Base-by-base conservation (phyloP, 208 protist species). In the Trypanosoma theileri region DNA sequence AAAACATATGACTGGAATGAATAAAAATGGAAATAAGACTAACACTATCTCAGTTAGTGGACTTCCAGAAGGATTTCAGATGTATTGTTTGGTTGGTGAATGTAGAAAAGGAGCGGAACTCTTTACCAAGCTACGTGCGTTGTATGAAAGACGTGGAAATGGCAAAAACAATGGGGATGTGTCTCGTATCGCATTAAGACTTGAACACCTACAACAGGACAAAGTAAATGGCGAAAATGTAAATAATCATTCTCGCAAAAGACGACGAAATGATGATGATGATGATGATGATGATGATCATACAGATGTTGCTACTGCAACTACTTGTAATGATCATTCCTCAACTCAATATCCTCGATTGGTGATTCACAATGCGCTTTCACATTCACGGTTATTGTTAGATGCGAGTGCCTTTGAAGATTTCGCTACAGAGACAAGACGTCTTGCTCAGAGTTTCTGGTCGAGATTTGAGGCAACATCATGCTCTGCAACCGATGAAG, bases 341-440 rank as follows among this genome's bases (percentile, higher is more conserved):
- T 35, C 28, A 35, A 35, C 28, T 35, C 28, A 35, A 35, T 35
- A 21, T 67, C 46, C 50, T 40, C 57, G 69, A 16, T 35, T 92
- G 3, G 35, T 89, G 1, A 59, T 92, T n/a, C 67, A 80, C 19
- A 79, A 80, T 26, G 87, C 84, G 1, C 54, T 93, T 17, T 93
- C 87, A n/a, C 72, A 81, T 41, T 69, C 79, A 41, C 81, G 84
- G 0, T 66, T 93, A 13, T 56, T 83, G 11, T 48, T 79, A 4
- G 87, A 93, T 56, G 63, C 69, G 14, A 76, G 51, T n/a, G 77
- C 84, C 9, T 79, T 87, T 59, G 66, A 59, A 10, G 84, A 93
- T 63, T 79, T 91, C 64, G 58, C 59, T 16, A 41, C n/a, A 17
- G 68, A 73, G 44, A 63, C 28, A 21, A 61, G 46, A 42, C 68